Evolutionary conservation across 192 early-diverging fungal genomes (phyloP).

Genomic region (Oehlia diaphana): DNA sequence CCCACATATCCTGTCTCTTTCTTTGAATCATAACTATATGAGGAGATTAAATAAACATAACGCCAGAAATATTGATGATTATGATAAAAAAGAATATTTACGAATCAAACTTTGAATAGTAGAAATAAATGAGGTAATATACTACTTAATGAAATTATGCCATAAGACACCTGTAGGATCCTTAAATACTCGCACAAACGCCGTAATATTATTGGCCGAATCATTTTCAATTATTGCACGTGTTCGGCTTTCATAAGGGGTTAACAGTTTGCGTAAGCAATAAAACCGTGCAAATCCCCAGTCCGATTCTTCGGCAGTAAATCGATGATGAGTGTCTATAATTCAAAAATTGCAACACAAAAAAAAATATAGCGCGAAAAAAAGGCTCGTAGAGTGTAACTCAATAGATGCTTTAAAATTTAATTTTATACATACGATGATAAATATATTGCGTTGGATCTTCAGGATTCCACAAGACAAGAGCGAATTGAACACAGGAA

Average conservation of each 20-base stretch:
- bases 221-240: slow-evolving; percentile 72
- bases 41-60: slow-evolving; percentile 28
- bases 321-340: slow-evolving; percentile 76
- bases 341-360: not conserved
- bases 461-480: slow-evolving; percentile 66
- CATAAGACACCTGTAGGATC: slow-evolving; percentile 92
- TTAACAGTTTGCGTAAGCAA: slow-evolving; percentile 49
- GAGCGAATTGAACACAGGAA: slow-evolving; percentile 78
- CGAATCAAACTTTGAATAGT: slow-evolving; percentile 7
- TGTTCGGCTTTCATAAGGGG: slow-evolving; percentile 36
- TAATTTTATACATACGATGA: slow-evolving; percentile 47
- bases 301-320: slow-evolving; percentile 77
- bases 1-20: slow-evolving; percentile 90
- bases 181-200: slow-evolving; percentile 73
- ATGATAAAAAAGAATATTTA: slow-evolving; percentile 13
- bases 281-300: slow-evolving; percentile 94
- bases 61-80: slow-evolving; percentile 25
- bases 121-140: slow-evolving; percentile 19
- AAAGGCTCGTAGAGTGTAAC: slow-evolving; percentile 36
- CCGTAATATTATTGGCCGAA: slow-evolving; percentile 61
- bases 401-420: not conserved
- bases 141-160: slow-evolving; percentile 88
- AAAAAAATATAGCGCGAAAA: no score
- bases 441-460: slow-evolving; percentile 57
- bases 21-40: slow-evolving; percentile 82